These are phyloP conservation scores for Phytopythium mirpurense DNA, from an alignment of 352 stramenopile species.

Conservation along the genomic window DNA sequence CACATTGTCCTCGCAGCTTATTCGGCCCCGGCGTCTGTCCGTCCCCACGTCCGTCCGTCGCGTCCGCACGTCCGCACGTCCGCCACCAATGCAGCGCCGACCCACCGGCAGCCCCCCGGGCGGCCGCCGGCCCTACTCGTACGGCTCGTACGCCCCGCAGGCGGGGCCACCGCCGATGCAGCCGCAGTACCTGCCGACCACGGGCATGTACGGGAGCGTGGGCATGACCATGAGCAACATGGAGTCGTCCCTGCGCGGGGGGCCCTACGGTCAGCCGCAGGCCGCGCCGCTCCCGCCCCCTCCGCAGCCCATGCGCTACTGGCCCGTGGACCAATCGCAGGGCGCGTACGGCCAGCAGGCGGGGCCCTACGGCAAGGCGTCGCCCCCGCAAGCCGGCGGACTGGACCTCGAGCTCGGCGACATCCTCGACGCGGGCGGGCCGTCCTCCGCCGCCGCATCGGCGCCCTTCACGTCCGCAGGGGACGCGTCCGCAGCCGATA, in stretches of 20 bases:
- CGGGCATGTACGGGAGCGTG: slow-evolving; percentile 10
- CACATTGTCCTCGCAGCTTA: no score
- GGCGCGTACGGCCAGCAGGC: background rate
- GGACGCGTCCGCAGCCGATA: slow-evolving; percentile 1
- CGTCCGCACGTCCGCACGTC: no score
- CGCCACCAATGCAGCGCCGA: background rate
- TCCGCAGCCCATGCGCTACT: slow-evolving; percentile 16
- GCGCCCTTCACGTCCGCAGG: slow-evolving; percentile 10
- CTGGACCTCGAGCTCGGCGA: slow-evolving; percentile 38
- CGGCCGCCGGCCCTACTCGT: slow-evolving; percentile 4
- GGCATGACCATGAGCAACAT: slow-evolving; percentile 23
- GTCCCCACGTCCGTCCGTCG: no score
- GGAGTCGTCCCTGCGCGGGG: slow-evolving; percentile 22
- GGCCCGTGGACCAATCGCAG: slow-evolving; percentile 13
- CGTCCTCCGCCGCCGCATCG: slow-evolving; percentile 5
- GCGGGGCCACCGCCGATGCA: background rate
- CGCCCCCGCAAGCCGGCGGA: background rate
- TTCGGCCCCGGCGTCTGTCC: no score
- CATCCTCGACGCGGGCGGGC: slow-evolving; percentile 20
- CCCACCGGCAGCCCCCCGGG: background rate
- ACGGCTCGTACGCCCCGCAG: background rate
- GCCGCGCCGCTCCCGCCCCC: slow-evolving; percentile 10
- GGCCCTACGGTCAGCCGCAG: slow-evolving; percentile 10
- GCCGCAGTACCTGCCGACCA: background rate
- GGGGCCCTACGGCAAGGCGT: background rate